Conservation (phyloP, 768 basidiomycete species). For the Tricholoma furcatifolium region DNA sequence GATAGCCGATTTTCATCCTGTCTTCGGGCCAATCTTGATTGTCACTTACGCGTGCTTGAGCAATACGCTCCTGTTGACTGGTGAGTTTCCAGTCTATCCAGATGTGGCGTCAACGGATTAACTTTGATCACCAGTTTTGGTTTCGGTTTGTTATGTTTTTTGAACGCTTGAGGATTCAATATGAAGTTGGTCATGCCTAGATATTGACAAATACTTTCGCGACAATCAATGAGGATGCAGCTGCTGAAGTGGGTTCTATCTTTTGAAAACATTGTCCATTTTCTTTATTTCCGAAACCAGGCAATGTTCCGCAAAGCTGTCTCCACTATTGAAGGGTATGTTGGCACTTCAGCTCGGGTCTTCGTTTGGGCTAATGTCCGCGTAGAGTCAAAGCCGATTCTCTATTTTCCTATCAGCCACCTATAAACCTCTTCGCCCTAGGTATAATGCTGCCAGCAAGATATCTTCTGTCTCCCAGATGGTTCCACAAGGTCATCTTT, state of each 20-base stretch:
- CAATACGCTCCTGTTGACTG: slow-evolving; percentile 89
- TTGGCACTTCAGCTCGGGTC: neutral
- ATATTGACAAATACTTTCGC: slow-evolving; percentile 96
- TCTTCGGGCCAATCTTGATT: slow-evolving; percentile 92
- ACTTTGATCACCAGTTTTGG: slow-evolving; percentile 51
- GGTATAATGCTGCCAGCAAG: slow-evolving; percentile 85
- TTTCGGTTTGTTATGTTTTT: slow-evolving; percentile 54
- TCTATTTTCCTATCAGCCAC: slow-evolving; percentile 92
- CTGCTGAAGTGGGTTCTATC: slow-evolving; percentile 65
- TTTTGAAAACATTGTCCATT: neutral
- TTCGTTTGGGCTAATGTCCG: slow-evolving; percentile 17
- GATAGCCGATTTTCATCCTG: slow-evolving; percentile 71
- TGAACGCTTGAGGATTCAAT: neutral
- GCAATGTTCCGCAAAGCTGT: slow-evolving; percentile 96
- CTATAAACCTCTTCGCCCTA: slow-evolving; percentile 86
- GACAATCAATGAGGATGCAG: slow-evolving; percentile 89
- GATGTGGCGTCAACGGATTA: slow-evolving; percentile 1
- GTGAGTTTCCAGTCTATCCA: slow-evolving; percentile 30
- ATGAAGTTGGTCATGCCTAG: slow-evolving; percentile 33
- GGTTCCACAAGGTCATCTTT: slow-evolving; percentile 88
- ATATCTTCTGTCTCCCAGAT: slow-evolving; percentile 85
- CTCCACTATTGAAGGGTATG: slow-evolving; percentile 88
- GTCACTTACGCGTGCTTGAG: slow-evolving; percentile 89
- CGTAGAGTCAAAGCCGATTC: slow-evolving; percentile 81
- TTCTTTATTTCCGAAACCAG: slow-evolving; percentile 35